Evolutionary conservation across 83 land plant genomes (phyloP), one percentile per base, ranked within the genome.

Genomic region (Picea abies): DNA sequence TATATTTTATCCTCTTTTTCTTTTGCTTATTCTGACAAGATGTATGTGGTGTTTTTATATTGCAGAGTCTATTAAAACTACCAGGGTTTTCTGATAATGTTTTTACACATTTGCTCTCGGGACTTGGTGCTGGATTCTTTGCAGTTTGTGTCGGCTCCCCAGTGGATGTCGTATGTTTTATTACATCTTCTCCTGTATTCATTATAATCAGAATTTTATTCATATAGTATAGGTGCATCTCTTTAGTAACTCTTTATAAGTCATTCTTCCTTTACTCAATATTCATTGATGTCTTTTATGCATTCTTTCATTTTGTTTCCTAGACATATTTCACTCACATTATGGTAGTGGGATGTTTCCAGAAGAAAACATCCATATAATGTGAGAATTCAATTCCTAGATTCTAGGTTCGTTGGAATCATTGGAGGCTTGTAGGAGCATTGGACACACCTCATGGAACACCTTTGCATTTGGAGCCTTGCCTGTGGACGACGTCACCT

Each of bases 131-230:
- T 75, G 99, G 99, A 0, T 94, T 98, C 64, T 85, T 98, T 88
- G 99, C 99, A 63, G 99, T 98, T 35, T 98, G 99, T 80, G 87
- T 98, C 71, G 99, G 99, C 76, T 98, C 99, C n/a, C 99, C 99
- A 29, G 99, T 98, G 71, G 99, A 98, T 91, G 99, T 98, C 93
- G 99, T 98, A 90, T 37, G 86, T 67, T 4, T 65, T 44, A 44
- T 60, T 12, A 60, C 20, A 26, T 56, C 29, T 73, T 67, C 49
- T 32, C 41, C 39, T 22, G 17, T 60, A 17, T 44, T 73, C 6
- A 73, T 73, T 73, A 52, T 73, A 6, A 41, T 23, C 77, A 10
- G 35, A 67, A 32, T 66, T 29, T 11, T 67, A 23, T 67, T 8
- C 70, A 25, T 12, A 4, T 67, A 67, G 35, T 12, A 26, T 25